phyloP scores from a whole-genome alignment of 2,329 filamentous ascomycete genomes.

The Penicillium sp. region DNA sequence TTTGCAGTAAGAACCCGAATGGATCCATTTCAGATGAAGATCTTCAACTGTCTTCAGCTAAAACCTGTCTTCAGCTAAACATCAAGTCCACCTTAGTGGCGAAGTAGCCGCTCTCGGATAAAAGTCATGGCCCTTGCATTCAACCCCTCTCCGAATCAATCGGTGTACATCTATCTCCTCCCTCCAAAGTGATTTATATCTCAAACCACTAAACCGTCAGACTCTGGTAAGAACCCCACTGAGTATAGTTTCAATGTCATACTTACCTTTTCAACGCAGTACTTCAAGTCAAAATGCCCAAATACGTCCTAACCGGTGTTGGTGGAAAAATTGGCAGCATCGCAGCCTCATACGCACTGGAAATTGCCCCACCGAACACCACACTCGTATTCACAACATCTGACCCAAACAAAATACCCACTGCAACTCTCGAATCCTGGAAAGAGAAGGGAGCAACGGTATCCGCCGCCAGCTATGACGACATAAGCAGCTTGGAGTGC shows the following conservation, averaged over 20 bases:
- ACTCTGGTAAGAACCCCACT: too few relatives aligned
- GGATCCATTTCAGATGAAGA: neutral
- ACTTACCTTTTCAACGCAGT: neutral
- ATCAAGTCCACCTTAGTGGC: neutral
- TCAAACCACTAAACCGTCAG: too few relatives aligned
- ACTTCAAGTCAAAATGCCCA: neutral
- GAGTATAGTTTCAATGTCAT: neutral
- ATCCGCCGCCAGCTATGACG: neutral
- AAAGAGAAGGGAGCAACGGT: neutral
- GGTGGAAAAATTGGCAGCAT: neutral
- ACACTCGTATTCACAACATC: slow-evolving; percentile 1
- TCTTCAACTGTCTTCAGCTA: neutral
- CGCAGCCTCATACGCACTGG: slow-evolving; percentile 5
- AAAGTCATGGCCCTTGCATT: neutral
- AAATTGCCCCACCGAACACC: slow-evolving; percentile 1
- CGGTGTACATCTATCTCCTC: neutral
- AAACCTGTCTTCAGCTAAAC: neutral
- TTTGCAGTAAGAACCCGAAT: neutral
- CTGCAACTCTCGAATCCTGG: neutral
- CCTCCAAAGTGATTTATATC: neutral
- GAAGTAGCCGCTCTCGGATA: neutral
- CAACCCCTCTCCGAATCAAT: neutral
- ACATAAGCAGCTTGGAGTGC: neutral
- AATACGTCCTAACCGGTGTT: slow-evolving; percentile 1
- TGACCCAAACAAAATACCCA: neutral